Base-by-base conservation (phyloP, 768 basidiomycete species). In the Lactarius pseudohatsudake region DNA sequence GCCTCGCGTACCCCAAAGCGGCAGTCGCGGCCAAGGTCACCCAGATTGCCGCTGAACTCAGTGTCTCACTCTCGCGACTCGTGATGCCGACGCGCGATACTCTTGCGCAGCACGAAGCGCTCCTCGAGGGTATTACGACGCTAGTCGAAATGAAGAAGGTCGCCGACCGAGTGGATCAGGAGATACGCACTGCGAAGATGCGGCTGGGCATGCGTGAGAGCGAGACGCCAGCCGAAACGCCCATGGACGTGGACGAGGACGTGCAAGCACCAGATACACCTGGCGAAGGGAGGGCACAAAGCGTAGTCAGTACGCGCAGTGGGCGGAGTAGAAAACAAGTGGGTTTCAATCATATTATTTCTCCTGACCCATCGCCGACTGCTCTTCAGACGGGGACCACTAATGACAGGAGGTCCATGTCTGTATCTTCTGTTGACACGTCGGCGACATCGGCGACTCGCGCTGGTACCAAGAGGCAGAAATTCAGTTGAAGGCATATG, bases 71-170 rank as follows among this genome's bases (percentile, higher is more conserved):
- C 63, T 83, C 83, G 18, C 86, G 90, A 13, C 83, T 99, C 59
- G 91, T 96, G 67, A 98, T 98, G 94, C 97, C 97, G 20, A 98
- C 97, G 2, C 83, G 87, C 45, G 87, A 88, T 30, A 97, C 94
- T 69, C 81, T 88, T 61, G 80, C 83, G 61, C 85, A 84, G 70
- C 80, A 95, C 22, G 94, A 97, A 68, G 79, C 81, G 16, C 76
- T 98, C 18, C 72, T 96, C 55, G 87, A 89, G 5, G 86, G 90
- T 3, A 85, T 92, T 1, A 83, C 82, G 4, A 81, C 84, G 15
- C 77, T 98, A 72, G 82, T 96, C n/a, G 93, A 98, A 72, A 89
- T 87, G 70, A 98, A 98, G 81, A 89, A 91, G 71, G 79, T 86
- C 15, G 85, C 92, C 47, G 96, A 98, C 75, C 86, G 89, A 74